Evolutionary conservation across 352 stramenopile species (phyloP).

Genomic region (Pythium rhizo-oryzae): DNA sequence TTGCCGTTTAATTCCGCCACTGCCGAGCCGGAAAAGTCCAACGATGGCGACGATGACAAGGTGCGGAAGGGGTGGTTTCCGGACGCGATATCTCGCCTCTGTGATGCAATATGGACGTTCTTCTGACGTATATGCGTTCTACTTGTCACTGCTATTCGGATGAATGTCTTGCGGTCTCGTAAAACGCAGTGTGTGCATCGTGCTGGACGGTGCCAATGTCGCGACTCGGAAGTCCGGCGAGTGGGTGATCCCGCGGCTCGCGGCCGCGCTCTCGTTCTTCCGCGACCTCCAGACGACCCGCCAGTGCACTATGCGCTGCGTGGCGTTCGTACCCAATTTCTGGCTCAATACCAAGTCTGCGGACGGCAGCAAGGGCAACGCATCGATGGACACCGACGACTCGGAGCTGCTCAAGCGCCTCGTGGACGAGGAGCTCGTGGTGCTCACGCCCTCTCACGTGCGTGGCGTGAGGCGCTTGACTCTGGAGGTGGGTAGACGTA

Average conservation of each 20-base stretch:
- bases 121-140: neutral
- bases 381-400: constrained; percentile 51
- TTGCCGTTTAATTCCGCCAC: neutral
- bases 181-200: constrained; percentile 39
- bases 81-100: neutral
- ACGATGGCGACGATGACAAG: neutral
- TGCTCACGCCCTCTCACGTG: constrained; percentile 78
- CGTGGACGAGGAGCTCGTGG: constrained; percentile 66
- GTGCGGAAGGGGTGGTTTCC: neutral
- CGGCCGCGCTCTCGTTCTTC: constrained; percentile 72
- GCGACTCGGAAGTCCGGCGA: constrained; percentile 64
- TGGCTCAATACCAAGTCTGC: constrained; percentile 74
- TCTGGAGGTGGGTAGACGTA: neutral
- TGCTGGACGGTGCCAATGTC: constrained; percentile 81
- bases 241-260: constrained; percentile 55
- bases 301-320: constrained; percentile 51
- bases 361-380: constrained; percentile 37
- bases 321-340: constrained; percentile 83
- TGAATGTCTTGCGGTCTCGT: neutral
- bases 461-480: neutral
- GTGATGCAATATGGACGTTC: neutral
- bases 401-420: constrained; percentile 49
- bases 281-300: constrained; percentile 33
- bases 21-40: neutral
- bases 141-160: neutral